Base-by-base conservation (phyloP, 169 alveolate species). In the Cryptosporidium parvum region DNA sequence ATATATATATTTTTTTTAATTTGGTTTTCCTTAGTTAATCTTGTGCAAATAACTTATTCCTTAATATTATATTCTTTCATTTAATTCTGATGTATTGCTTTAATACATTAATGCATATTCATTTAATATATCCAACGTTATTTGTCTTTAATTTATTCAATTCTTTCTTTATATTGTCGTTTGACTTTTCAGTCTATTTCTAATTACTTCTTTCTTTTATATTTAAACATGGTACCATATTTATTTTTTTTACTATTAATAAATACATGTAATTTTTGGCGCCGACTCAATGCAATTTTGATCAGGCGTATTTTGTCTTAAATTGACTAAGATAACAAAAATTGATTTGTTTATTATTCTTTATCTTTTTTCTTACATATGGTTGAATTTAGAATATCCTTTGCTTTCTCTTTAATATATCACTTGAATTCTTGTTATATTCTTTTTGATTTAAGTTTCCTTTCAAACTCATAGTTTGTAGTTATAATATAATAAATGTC, bases 181-280 rank as follows among this genome's bases (percentile, higher is more conserved):
- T 65, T 31, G 72, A 18, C 53, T 65, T 65, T 65, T 65, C 72
- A 65, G 72, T 65, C 48, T 65, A 21, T 31, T 65, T 65, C 31
- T 33, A 35, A 65, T 62, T 12, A 48, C 56, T 12, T 48, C 4
- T 16, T 65, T 65, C 23, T n/a, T 14, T 65, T 65, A 37, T 26
- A 35, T 31, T 33, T 33, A 5, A 65, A 21, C 29, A 65, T 31
- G 67, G 35, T 56, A 56, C 67, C 39, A 16, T 56, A 23, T 56
- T 56, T 23, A 56, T 56, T 21, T 23, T 21, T n/a, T 12, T 2
- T 56, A 5, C 23, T n/a, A 56, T 56, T 3, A 48, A 48, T 14
- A 16, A 48, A 48, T 48, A 56, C 67, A 56, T 56, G 67, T 56
- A 56, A 9, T 14, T 23, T 56, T 56, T 26, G 67, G 67, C 67